phyloP scores from a whole-genome alignment of 2,329 filamentous ascomycete genomes.

The Hypoxylon sp. region DNA sequence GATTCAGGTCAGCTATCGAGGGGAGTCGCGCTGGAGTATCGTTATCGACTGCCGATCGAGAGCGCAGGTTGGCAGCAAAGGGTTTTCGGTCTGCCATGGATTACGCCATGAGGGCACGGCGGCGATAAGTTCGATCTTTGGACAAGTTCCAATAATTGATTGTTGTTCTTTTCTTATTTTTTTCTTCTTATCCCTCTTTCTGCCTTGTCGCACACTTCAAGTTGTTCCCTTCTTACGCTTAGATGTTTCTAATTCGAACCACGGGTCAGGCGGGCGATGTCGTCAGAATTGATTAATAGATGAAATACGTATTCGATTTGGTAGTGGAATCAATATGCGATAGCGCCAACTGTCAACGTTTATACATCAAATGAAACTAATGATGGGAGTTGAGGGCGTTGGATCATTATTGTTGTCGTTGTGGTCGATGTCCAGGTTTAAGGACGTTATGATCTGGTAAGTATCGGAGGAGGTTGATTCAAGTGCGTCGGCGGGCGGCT shows the following conservation, averaged over 20 bases:
- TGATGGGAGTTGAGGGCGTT: conserved; percentile 12
- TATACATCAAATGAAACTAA: conserved; percentile 5
- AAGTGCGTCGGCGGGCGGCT: conserved; percentile 33
- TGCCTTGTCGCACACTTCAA: no score
- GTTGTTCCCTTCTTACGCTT: neutral
- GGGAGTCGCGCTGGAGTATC: conserved; percentile 60
- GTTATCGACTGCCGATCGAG: conserved; percentile 64
- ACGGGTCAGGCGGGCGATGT: conserved; percentile 19
- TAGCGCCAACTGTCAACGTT: conserved; percentile 2
- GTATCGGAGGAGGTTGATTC: conserved; percentile 37
- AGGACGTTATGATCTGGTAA: conserved; percentile 25
- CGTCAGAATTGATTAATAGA: conserved; percentile 21
- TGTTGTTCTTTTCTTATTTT: no score
- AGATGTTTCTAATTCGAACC: conserved; percentile 1
- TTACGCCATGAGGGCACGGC: conserved; percentile 69
- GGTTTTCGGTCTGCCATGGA: conserved; percentile 72
- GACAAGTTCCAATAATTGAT: conserved; percentile 34
- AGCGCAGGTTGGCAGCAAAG: conserved; percentile 56
- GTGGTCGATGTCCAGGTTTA: conserved; percentile 11
- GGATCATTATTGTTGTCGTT: conserved; percentile 8
- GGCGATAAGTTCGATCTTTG: conserved; percentile 20
- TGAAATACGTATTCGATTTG: conserved; percentile 14
- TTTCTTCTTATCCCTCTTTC: neutral
- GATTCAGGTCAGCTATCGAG: conserved; percentile 40
- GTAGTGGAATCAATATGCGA: conserved; percentile 7